phyloP scores from a whole-genome alignment of 495 filamentous ascomycete species.

The Aspergillus hancockii region DNA sequence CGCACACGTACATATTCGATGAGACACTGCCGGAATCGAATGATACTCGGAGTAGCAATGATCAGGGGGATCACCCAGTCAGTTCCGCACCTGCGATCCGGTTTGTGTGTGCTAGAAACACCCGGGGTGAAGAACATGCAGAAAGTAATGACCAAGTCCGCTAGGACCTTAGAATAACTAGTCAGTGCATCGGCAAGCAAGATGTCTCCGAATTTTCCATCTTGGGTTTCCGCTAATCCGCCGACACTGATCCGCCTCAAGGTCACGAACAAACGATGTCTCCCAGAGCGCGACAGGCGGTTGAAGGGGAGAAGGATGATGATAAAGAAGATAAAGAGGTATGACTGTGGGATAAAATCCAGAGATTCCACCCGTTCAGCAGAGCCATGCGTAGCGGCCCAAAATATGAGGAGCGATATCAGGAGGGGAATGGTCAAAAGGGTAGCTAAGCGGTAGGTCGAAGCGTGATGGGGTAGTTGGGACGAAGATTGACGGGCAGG shows the following conservation, averaged over 20 bases:
- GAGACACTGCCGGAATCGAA: conserved; percentile 89
- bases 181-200: conserved; percentile 93
- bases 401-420: conserved; percentile 76
- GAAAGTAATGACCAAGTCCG: conserved; percentile 80
- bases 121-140: conserved; percentile 82
- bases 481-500: conserved; percentile 63
- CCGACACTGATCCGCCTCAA: conserved; percentile 74
- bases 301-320: conserved; percentile 74
- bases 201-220: conserved; percentile 92
- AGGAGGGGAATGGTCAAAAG: conserved; percentile 68
- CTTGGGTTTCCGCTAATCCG: conserved; percentile 74
- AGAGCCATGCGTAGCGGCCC: conserved; percentile 71
- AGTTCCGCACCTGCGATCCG: conserved; percentile 79
- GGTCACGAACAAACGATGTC: conserved; percentile 69
- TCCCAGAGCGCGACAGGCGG: conserved; percentile 68
- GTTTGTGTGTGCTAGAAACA: conserved; percentile 72
- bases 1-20: conserved; percentile 81
- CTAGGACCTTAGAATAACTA: conserved; percentile 88
- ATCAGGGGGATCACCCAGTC: conserved; percentile 74
- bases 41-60: conserved; percentile 76
- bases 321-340: conserved; percentile 67
- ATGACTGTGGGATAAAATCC: conserved; percentile 79
- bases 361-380: conserved; percentile 66
- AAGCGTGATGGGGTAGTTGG: conserved; percentile 71
- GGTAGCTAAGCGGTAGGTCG: conserved; percentile 79